Evolutionary conservation across 148 eudicot species (phyloP), one percentile per base, ranked within the genome.

Genomic region (Linanthus parryae): DNA sequence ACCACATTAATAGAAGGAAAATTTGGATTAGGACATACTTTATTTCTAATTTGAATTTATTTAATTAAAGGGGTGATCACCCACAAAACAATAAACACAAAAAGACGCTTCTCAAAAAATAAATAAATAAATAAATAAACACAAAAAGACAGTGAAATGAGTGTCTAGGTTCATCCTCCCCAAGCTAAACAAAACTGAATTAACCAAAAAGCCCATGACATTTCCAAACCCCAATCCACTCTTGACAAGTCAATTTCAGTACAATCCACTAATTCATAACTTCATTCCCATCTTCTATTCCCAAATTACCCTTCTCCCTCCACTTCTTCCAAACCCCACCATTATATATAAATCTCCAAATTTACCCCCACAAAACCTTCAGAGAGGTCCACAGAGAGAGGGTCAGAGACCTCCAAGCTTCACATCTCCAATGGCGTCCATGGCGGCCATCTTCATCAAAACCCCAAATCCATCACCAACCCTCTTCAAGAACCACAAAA

Each of bases 401-500:
- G 21, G 51, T 45, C n/a, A 23, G 16, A 40, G 33, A 29, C 7
- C 22, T 4, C 33, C 0, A 18, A 20, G 16, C 19, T 31, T 17
- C 48, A n/a, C 62, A 30, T 21, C 51, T 64, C 34, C 55, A 58
- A 84, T 84, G 94, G 73, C 85, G 30, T 59, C 94, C 26, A 81
- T 78, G 79, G 73, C 78, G 8, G 26, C 74, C 20, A 14, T 71
- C 8, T 51, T 58, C 62, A 6, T 62, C 69, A 76, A 69, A 60
- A 33, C 52, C 66, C 71, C 73, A 44, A 25, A 15, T 6, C 64
- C 58, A 21, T 44, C 52, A 15, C 59, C 57, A 38, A 49, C 75
- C 17, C 53, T 52, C 19, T 25, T 67, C 13, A 42, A 51, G 51
- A 16, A 52, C 57, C 46, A n/a, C 28, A 65, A 60, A 65, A 29